These are phyloP conservation scores for Lindgomyces ingoldianus DNA, from an alignment of 495 filamentous ascomycete genomes.

Conservation along the genomic window DNA sequence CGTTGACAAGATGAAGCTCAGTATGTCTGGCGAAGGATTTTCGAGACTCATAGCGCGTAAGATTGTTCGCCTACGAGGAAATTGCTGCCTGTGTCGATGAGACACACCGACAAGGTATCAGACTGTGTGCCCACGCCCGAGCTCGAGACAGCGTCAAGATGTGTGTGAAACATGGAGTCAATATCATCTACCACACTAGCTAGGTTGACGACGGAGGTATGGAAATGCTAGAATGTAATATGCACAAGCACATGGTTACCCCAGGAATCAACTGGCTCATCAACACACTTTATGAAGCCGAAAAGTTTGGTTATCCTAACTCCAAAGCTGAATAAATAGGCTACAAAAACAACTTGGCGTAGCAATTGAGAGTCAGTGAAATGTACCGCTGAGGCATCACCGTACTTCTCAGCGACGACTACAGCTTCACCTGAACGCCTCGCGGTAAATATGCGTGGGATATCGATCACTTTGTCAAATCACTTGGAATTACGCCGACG, in stretches of 20 bases:
- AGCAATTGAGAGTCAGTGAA: conserved; percentile 49
- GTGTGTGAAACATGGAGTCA: conserved; percentile 52
- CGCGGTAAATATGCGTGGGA: conserved; percentile 56
- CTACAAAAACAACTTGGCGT: conserved; percentile 51
- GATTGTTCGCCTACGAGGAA: conserved; percentile 54
- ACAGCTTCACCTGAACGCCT: conserved; percentile 57
- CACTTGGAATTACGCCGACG: conserved; percentile 54
- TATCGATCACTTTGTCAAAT: conserved; percentile 54
- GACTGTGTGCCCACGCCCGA: conserved; percentile 49
- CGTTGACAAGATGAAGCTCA: conserved; percentile 56
- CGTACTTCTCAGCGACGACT: conserved; percentile 55
- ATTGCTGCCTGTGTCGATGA: conserved; percentile 56
- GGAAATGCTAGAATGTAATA: conserved; percentile 53
- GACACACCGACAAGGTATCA: conserved; percentile 47
- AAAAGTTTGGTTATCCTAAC: conserved; percentile 50
- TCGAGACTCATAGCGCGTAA: conserved; percentile 46
- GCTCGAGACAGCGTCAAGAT: conserved; percentile 53
- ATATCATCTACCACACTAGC: conserved; percentile 57
- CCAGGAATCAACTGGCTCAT: conserved; percentile 53
- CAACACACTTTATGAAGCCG: conserved; percentile 49
- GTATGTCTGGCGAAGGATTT: conserved; percentile 55
- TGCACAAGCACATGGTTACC: conserved; percentile 50
- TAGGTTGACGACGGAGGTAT: conserved; percentile 55
- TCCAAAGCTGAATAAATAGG: conserved; percentile 52
- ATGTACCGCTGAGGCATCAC: conserved; percentile 54